Evolutionary conservation across 768 basidiomycete species (phyloP), one percentile per base, ranked within the genome.

Genomic region (Russula sp.): DNA sequence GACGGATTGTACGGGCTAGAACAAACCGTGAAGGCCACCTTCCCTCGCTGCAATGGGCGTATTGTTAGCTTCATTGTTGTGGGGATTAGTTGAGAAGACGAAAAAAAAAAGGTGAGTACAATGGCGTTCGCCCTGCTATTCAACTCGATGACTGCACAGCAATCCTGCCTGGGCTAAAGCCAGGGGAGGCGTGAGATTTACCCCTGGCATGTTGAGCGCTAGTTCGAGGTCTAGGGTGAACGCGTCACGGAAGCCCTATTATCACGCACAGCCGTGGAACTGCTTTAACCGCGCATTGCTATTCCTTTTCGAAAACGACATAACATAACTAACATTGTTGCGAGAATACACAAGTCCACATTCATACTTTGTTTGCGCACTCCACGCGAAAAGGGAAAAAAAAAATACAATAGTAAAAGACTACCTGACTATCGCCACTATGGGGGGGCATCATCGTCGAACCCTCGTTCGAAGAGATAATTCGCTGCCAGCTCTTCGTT

Each of bases 401-500:
- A 60, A 60, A 27, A 60, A 60, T 60, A 64, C 58, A 64, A 37
- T n/a, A 40, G 47, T 39, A 6, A 37, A 50, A 47, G 50, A 55
- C 18, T 32, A 10, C 11, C 35, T n/a, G n/a, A 58, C 16, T 39
- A 54, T 48, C 44, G 14, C 27, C 52, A n/a, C 52, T 59, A 54
- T 47, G 56, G n/a, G 55, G 10, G 4, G 20, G 6, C 13, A 27
- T 64, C 63, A 57, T 82, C 85, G 1, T 84, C 85, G 69, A 85
- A 87, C 34, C 78, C 77, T 59, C 76, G 70, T 68, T 96, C 94
- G 66, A 98, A 95, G 69, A 98, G 74, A 70, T 87, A 96, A 71
- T 97, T 97, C 14, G 96, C 97, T 9, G 97, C 94, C 20, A 95
- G 76, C 71, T 98, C 94, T 76, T 98, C 97, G 71, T 98, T 94